These are phyloP conservation scores for Lactarius evosmus DNA, from an alignment of 768 basidiomycete species.

Conservation along the genomic window DNA sequence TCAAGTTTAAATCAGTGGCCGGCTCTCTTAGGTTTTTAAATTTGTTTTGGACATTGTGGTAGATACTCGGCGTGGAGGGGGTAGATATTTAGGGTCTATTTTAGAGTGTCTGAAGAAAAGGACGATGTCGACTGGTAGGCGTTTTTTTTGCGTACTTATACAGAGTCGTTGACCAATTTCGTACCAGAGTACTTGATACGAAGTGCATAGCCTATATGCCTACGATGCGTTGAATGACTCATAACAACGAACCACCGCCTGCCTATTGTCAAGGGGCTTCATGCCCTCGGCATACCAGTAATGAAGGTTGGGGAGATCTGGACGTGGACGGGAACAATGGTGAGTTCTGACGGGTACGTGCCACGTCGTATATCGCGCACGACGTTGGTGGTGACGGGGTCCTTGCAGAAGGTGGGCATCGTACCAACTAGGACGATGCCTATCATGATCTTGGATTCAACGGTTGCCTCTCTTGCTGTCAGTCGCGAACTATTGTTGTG, in stretches of 20 bases:
- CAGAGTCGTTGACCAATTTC: too few relatives aligned
- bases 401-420: neutral
- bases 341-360: neutral
- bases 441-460: neutral
- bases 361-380: neutral
- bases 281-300: neutral
- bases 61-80: too few relatives aligned
- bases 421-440: constrained; percentile 55
- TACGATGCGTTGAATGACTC: neutral
- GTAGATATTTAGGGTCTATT: too few relatives aligned
- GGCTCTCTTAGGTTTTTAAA: too few relatives aligned
- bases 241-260: neutral
- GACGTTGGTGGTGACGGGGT: neutral
- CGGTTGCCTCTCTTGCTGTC: neutral
- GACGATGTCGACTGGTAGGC: too few relatives aligned
- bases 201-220: neutral
- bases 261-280: neutral
- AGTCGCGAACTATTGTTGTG: neutral
- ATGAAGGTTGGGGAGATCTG: neutral
- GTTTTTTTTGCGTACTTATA: too few relatives aligned
- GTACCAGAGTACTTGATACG: too few relatives aligned
- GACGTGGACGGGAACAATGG: neutral
- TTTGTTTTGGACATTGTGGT: too few relatives aligned
- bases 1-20: too few relatives aligned
- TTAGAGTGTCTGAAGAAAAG: too few relatives aligned